Conservation (phyloP, 208 protist genomes). For the Naegleria lovaniensis region DNA sequence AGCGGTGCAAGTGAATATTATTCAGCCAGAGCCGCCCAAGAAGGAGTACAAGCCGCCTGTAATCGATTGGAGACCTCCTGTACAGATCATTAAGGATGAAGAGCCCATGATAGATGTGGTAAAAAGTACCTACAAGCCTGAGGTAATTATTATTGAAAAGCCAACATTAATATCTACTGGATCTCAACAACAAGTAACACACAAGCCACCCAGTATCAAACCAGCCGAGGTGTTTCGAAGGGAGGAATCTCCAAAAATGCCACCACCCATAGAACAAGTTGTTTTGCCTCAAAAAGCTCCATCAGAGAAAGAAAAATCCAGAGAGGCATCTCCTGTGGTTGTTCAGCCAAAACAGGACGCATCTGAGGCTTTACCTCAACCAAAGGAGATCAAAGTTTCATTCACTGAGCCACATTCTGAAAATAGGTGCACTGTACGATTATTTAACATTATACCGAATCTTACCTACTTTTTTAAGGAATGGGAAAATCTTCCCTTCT, state of each 20-base stretch:
- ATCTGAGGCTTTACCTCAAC: not conserved
- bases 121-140: not conserved
- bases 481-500: not conserved
- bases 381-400: not conserved
- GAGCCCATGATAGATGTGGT: not conserved
- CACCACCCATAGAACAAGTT: not conserved
- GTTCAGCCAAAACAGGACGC: not conserved
- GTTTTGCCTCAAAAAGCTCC: not conserved
- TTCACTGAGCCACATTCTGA: not conserved
- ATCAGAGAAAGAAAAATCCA: not conserved
- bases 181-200: too few relatives aligned
- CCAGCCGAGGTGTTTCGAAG: not conserved
- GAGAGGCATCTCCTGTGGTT: not conserved
- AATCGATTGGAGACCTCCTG: not conserved
- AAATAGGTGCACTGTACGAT: not conserved
- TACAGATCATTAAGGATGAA: not conserved
- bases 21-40: not conserved
- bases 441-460: not conserved
- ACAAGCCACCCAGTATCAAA: not conserved
- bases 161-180: not conserved
- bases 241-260: not conserved
- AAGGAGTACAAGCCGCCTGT: not conserved
- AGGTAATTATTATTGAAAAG: not conserved
- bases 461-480: not conserved
- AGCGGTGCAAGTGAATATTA: not conserved